Base-by-base conservation (phyloP, 2,329 filamentous ascomycete genomes). In the Cladorrhinum sp. region DNA sequence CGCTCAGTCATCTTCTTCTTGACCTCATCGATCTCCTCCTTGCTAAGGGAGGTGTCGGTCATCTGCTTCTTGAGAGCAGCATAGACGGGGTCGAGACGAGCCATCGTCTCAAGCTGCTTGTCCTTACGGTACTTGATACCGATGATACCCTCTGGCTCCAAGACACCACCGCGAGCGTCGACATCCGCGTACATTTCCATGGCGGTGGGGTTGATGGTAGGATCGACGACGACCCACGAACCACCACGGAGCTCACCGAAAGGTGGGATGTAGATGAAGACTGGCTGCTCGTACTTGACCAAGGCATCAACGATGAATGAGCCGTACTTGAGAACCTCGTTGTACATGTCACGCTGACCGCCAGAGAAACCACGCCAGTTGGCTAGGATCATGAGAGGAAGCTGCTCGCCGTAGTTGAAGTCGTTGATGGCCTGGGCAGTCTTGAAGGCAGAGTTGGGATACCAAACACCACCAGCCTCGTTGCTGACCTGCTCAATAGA, bases 361-460 rank as follows among this genome's bases (percentile, higher is more conserved):
- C 95, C 95, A 68, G 95, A 99, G 91, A 99, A 99, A 82, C 95
- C 95, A 87, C 95, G 89, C 95, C 95, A 99, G 85, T 99, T 99
- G 78, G 95, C 95, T 66, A 99, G 87, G 74, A 99, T 99, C 92
- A 99, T 98, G 67, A 99, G 81, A 60, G 95, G 95, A 72, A 99
- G 84, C 81, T 99, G 95, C 80, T 99, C 95, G 75, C 95, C 95
- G 67, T 96, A 87, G 86, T 99, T 99, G 86, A 99, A 99, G 81
- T 99, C 95, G 71, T 90, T 92, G 80, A 99, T 96, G 59, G 95
- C 95, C 78, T 99, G 95, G 2, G 95, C 95, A 64, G 95, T 99
- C 90, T 99, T 99, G 88, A 93, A 99, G 23, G 95, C 95, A 10
- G 93, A 98, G 85, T 99, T 99, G 73, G 95, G 95, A 80, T 98